Percentiles rank a stretch among this genome's conserved stretches.
Evolutionary conservation across 225 moss, liverwort and hornwort species (phyloP).

Genomic region (Pseudoscleropodium purum): DNA sequence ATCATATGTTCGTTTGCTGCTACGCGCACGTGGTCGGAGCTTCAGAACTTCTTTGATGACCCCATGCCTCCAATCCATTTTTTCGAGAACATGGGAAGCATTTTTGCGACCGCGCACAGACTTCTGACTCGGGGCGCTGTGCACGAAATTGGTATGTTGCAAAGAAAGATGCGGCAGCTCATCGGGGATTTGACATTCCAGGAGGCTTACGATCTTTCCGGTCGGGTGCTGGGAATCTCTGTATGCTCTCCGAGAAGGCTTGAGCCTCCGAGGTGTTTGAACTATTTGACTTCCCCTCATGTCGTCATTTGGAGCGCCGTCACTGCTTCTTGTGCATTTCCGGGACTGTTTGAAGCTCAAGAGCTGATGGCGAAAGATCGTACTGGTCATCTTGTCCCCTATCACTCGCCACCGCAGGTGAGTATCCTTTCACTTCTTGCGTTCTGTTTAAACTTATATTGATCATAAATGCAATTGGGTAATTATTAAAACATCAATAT

Average conservation of each 20-base stretch:
- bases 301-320: slow-evolving; percentile 99
- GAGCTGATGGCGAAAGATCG: slow-evolving; percentile 99
- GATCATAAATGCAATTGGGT: not conserved
- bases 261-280: slow-evolving; percentile 89
- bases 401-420: slow-evolving; percentile 78
- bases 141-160: slow-evolving; percentile 81
- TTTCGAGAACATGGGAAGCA: slow-evolving; percentile 98
- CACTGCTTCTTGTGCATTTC: slow-evolving; percentile 98
- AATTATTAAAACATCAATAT: not conserved
- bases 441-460: not conserved
- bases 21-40: slow-evolving; percentile 92
- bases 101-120: slow-evolving; percentile 89
- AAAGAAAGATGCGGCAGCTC: slow-evolving; percentile 91
- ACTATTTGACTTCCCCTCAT: slow-evolving; percentile 97
- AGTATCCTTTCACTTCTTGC: not conserved
- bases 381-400: slow-evolving; percentile 80
- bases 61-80: slow-evolving; percentile 88
- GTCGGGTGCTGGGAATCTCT: slow-evolving; percentile 90
- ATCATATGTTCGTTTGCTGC: slow-evolving; percentile 98
- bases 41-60: slow-evolving; percentile 89
- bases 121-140: slow-evolving; percentile 87
- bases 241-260: slow-evolving; percentile 88
- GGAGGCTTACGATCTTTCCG: slow-evolving; percentile 96
- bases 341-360: slow-evolving; percentile 93
- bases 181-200: slow-evolving; percentile 97